Evolutionary conservation across 106 monocot species (phyloP).

Genomic region (Chionographis japonica): DNA sequence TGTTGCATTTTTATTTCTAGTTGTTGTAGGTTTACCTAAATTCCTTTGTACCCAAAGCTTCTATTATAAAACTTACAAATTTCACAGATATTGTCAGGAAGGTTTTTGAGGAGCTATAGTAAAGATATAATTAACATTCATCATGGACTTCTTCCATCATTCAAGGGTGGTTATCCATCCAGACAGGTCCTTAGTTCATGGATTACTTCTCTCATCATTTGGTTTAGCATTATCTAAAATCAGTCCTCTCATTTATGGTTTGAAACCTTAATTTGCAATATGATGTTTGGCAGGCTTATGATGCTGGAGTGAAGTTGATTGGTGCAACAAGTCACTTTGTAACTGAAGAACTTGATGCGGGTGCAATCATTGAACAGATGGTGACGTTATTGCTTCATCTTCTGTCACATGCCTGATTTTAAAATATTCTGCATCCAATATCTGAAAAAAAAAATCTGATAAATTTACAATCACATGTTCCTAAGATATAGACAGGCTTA

Average conservation of each 20-base stretch:
- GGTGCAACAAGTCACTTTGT: conserved; percentile 96
- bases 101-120: conserved; percentile 69
- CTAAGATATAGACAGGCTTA: too few species aligned
- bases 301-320: conserved; percentile 94
- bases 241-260: background rate
- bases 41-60: too few species aligned
- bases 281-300: conserved; percentile 56
- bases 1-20: background rate
- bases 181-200: conserved; percentile 48
- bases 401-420: background rate
- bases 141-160: conserved; percentile 98
- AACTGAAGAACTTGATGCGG: conserved; percentile 78
- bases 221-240: background rate
- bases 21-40: too few species aligned
- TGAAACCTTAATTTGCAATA: conserved; percentile 1
- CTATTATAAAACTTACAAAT: background rate
- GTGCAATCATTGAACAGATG: conserved; percentile 96
- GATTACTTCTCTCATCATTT: background rate
- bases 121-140: conserved; percentile 98
- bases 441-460: too few species aligned
- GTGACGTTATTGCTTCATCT: conserved; percentile 21
- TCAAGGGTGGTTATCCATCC: conserved; percentile 83
- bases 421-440: too few species aligned
- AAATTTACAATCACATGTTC: too few species aligned
- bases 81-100: conserved; percentile 65